Evolutionary conservation across 495 filamentous ascomycete genomes (phyloP), one percentile per base, ranked within the genome.

Genomic region (Cudoniella acicularis): DNA sequence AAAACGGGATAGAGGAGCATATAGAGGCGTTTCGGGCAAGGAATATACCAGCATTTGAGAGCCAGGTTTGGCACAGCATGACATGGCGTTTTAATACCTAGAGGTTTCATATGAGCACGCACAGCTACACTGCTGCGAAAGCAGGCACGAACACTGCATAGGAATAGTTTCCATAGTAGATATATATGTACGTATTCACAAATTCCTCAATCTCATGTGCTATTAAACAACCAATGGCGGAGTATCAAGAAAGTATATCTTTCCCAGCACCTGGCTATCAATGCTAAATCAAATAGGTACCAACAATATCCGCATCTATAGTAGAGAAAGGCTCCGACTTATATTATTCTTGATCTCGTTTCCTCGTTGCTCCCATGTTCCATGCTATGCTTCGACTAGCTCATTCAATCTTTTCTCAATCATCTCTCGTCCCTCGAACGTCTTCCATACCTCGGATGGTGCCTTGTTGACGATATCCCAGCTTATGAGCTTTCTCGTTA

Each of bases 401-500:
- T 64, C 57, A 54, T 64, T 67, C 63, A 95, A 66, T 56, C 87
- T 80, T 69, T 85, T 84, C 70, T 90, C 87, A 69, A 98, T 83
- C 1, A 86, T 65, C 54, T 77, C 69, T 41, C 88, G 73, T 0
- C 94, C 93, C 60, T 89, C 75, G 1, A 74, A 65, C 4, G 83
- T 86, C 61, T 69, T 72, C 93, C 93, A 98, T 0, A 97, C 86
- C 62, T 90, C 80, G 72, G 96, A 89, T n/a, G 91, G 89, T 10
- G 93, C 91, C 54, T 86, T 77, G 48, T 86, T 79, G 0, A 96
- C 91, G 52, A 95, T 81, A 72, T 96, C 92, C 92, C 92, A 98
- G 17, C 82, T 78, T 27, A 89, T 61, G 36, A 96, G 70, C 13
- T 89, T 90, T 13, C 83, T 75, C 1, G 91, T 96, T 26, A 96